Evolutionary conservation across 441 rosid species (phyloP).

Genomic region (Sinapis alba): DNA sequence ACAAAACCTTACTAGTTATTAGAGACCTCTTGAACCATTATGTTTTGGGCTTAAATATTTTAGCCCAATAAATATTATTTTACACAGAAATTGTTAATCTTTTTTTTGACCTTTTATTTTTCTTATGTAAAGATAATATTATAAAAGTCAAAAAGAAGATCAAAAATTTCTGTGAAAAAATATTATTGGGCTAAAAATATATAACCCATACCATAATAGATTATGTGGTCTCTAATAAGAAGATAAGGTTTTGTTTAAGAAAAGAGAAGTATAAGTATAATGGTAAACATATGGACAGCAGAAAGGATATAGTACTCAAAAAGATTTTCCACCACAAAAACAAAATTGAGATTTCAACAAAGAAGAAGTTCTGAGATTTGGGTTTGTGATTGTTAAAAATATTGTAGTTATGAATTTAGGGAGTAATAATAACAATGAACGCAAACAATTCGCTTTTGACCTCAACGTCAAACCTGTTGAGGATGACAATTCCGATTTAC

Average conservation of each 20-base stretch:
- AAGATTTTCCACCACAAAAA: background rate
- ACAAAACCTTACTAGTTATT: too few species aligned
- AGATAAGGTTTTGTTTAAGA: background rate
- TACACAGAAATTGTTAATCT: too few species aligned
- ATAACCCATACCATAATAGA: background rate
- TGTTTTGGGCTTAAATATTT: too few species aligned
- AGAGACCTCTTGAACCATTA: too few species aligned
- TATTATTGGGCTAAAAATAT: background rate
- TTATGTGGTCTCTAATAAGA: background rate
- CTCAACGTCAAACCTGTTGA: background rate
- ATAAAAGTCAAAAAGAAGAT: background rate
- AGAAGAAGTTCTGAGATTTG: background rate
- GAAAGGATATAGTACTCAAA: background rate
- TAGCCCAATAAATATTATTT: too few species aligned
- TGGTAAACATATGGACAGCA: background rate
- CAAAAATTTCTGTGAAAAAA: background rate
- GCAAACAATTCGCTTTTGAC: background rate
- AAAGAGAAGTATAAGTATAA: background rate
- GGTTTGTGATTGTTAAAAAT: background rate
- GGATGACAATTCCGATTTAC: background rate
- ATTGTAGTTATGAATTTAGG: background rate
- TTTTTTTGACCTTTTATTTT: too few species aligned
- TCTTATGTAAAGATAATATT: too few species aligned
- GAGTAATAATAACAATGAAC: background rate
- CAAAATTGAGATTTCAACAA: background rate